Evolutionary conservation across 495 filamentous ascomycete genomes (phyloP).

Genomic region (Physcia stellaris): DNA sequence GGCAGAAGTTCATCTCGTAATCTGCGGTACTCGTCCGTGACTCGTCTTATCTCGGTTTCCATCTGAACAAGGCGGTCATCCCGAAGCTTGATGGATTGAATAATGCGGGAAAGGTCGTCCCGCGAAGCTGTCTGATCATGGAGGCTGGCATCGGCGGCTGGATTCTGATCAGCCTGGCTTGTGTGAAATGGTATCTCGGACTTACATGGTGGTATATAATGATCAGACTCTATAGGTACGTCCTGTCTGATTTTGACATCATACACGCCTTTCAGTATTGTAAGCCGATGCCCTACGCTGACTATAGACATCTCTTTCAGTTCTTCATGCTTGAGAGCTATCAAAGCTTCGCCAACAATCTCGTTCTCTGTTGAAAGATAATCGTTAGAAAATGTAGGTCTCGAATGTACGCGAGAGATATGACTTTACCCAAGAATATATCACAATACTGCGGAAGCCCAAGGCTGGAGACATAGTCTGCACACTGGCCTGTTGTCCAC

Average conservation of each 20-base stretch:
- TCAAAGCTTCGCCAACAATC: slow-evolving; percentile 81
- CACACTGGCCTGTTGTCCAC: slow-evolving; percentile 82
- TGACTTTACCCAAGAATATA: slow-evolving; percentile 64
- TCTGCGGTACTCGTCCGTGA: slow-evolving; percentile 73
- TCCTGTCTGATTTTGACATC: slow-evolving; percentile 88
- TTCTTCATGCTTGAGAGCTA: slow-evolving; percentile 82
- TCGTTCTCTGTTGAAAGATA: slow-evolving; percentile 95
- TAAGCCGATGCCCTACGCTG: slow-evolving; percentile 87
- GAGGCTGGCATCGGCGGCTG: slow-evolving; percentile 79
- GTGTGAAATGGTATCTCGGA: slow-evolving; percentile 6
- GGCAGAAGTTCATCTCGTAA: slow-evolving; percentile 85
- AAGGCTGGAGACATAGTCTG: slow-evolving; percentile 66
- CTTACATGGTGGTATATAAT: slow-evolving; percentile 90
- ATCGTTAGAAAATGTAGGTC: too few species aligned
- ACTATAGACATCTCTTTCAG: slow-evolving; percentile 85
- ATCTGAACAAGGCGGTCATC: slow-evolving; percentile 74
- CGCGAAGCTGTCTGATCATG: slow-evolving; percentile 76
- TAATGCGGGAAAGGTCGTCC: slow-evolving; percentile 78
- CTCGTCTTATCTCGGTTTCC: slow-evolving; percentile 64
- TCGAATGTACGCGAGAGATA: too few species aligned
- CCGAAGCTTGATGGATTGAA: slow-evolving; percentile 70
- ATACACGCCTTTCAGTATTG: slow-evolving; percentile 88
- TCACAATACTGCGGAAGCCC: slow-evolving; percentile 76
- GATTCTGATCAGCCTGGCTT: slow-evolving; percentile 13
- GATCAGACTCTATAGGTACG: slow-evolving; percentile 77